Base-by-base conservation (phyloP, 2,329 filamentous ascomycete genomes). In the Rutstroemia sp. region DNA sequence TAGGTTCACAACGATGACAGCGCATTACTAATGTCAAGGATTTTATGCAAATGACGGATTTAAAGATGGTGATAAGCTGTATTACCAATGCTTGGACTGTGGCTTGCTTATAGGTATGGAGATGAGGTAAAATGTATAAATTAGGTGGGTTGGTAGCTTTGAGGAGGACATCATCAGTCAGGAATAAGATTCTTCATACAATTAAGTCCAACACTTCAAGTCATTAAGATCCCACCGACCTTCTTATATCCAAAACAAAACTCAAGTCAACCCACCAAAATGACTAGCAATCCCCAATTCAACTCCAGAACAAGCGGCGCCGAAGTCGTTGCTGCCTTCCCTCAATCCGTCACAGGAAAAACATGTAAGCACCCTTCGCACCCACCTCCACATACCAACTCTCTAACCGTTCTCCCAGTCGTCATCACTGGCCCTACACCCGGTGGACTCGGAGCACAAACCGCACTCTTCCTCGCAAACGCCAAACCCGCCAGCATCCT, bases 321-420 rank as follows among this genome's bases (percentile, higher is more conserved):
- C 27, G 60, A 62, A 18, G 58, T 62, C 14, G 58, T 62, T 1
- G 19, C 51, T n/a, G 38, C 56, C 48, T 60, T 62, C 45, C 39
- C 58, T 6, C 18, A 58, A 18, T 48, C 52, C 14, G 58, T 60
- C 4, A 14, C 51, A 12, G 48, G 50, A 7, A 61, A 58, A 38
- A 59, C 59, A 10, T 58, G 59, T 60, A 39, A 47, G 54, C 54
- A 10, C n/a, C 10, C 7, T 14, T 10, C 12, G 2, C 5, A 48
- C 14, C 37, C 10, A 2, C 2, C 39, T 25, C 7, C 23, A 42
- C 19, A 10, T 19, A 18, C 45, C 23, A 5, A 23, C 9, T 2
- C 3, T 7, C n/a, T 53, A 8, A 48, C 52, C n/a, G 38, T n/a
- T 6, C 18, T n/a, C 30, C 64, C 66, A 7, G 57, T 59, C 37